Conservation (phyloP, 2,329 filamentous ascomycete genomes). For the Epichloe brachyelytri region DNA sequence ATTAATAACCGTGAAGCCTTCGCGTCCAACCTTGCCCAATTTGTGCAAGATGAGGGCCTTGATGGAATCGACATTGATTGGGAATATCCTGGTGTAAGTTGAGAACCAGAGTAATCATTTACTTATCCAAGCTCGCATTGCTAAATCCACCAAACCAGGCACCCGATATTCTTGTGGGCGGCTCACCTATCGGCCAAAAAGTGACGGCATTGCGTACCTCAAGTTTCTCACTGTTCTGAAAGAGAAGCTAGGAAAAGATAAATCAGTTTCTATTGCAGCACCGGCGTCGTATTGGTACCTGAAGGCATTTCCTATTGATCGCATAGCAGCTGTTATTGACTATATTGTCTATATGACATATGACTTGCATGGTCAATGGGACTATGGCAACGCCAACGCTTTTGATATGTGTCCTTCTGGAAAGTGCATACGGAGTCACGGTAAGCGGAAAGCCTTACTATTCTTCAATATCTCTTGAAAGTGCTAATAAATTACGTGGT, state of each 20-base stretch:
- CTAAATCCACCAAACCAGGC: no score
- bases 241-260: constrained; percentile 7
- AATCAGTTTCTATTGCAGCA: constrained; percentile 17
- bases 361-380: constrained; percentile 20
- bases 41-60: constrained; percentile 21
- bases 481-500: no score
- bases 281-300: constrained; percentile 23
- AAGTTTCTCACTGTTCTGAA: background rate
- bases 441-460: no score
- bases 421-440: constrained; percentile 3
- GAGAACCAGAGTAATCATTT: background rate
- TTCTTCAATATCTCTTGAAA: no score
- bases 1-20: constrained; percentile 20
- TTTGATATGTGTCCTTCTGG: background rate
- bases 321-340: constrained; percentile 15
- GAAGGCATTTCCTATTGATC: constrained; percentile 15
- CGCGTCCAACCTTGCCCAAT: constrained; percentile 20
- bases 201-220: background rate
- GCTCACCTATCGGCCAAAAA: background rate
- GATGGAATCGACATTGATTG: constrained; percentile 30
- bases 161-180: no score
- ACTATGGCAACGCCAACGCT: constrained; percentile 5
- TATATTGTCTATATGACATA: constrained; percentile 24
- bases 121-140: no score
- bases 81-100: constrained; percentile 22